Evolutionary conservation across 306 rosid genomes (phyloP).

Genomic region (Senna tora): DNA sequence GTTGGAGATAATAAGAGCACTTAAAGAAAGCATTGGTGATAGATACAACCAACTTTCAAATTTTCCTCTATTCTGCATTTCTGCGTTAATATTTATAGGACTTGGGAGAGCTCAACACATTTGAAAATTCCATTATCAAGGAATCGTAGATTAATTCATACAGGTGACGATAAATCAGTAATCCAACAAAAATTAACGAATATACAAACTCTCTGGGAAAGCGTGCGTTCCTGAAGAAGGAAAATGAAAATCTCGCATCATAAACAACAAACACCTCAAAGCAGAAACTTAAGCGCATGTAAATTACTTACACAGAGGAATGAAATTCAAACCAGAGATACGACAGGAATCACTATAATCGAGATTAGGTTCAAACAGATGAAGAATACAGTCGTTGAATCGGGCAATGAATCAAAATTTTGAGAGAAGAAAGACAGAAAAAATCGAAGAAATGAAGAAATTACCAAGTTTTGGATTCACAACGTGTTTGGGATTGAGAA

Average conservation of each 20-base stretch:
- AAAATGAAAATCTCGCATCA: background rate
- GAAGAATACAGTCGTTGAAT: background rate
- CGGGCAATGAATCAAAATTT: background rate
- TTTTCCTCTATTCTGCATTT: background rate
- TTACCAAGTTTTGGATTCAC: conserved; percentile 55
- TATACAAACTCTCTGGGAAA: background rate
- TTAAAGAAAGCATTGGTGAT: background rate
- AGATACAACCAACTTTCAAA: background rate
- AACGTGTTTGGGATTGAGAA: conserved; percentile 57
- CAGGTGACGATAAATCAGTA: background rate
- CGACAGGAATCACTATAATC: background rate
- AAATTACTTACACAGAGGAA: background rate
- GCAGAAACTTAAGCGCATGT: background rate
- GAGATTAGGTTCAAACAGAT: background rate
- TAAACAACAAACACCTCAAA: background rate
- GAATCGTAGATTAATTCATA: background rate
- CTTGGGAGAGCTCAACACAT: background rate
- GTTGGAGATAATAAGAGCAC: background rate
- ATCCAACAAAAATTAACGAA: background rate
- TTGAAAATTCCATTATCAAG: background rate
- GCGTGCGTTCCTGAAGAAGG: background rate
- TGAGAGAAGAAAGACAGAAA: background rate
- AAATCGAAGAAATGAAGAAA: conserved; percentile 1
- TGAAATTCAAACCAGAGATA: background rate
- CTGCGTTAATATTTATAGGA: background rate